phyloP scores from a whole-genome alignment of 768 basidiomycete species.

The Boletus pseudopeckii region DNA sequence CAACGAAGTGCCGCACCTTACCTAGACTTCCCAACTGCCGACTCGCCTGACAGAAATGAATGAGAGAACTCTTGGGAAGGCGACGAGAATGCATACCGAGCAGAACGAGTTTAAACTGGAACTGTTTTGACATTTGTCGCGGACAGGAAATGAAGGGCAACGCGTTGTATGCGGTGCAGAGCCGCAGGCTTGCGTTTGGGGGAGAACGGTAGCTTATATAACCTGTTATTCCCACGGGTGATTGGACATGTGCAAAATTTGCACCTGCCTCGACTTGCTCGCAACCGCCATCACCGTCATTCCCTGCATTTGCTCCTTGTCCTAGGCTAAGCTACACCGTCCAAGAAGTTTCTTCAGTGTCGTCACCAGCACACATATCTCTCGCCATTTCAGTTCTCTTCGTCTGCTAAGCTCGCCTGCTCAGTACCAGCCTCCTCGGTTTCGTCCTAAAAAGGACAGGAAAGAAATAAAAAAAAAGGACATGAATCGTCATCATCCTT shows the following conservation, averaged over 20 bases:
- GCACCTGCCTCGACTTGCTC: conserved; percentile 18
- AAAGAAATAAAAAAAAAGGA: conserved; percentile 16
- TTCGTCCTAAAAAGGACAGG: conserved; percentile 28
- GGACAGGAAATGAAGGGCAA: conserved; percentile 21
- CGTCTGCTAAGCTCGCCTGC: conserved; percentile 25
- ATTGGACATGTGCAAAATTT: conserved; percentile 33
- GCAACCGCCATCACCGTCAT: conserved; percentile 38
- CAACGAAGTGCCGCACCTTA: conserved; percentile 30
- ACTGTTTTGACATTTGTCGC: conserved; percentile 82
- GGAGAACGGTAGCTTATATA: conserved; percentile 24
- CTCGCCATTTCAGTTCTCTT: conserved; percentile 15
- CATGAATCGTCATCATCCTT: conserved; percentile 92
- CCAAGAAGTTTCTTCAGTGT: conserved; percentile 23
- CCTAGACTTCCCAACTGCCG: conserved; percentile 97
- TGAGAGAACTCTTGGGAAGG: not conserved
- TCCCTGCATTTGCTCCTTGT: conserved; percentile 23
- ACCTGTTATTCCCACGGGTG: conserved; percentile 25
- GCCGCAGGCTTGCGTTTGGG: conserved; percentile 9
- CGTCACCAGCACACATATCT: conserved; percentile 16
- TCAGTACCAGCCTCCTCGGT: conserved; percentile 24
- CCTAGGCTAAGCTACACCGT: conserved; percentile 24
- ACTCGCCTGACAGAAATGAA: conserved; percentile 64
- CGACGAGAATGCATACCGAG: conserved; percentile 54
- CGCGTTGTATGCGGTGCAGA: not conserved
- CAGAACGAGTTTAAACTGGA: conserved; percentile 94